Percentiles rank a stretch among this genome's conserved stretches.
phyloP scores from a whole-genome alignment of 2,329 filamentous ascomycete species.

The Alternaria sp. region DNA sequence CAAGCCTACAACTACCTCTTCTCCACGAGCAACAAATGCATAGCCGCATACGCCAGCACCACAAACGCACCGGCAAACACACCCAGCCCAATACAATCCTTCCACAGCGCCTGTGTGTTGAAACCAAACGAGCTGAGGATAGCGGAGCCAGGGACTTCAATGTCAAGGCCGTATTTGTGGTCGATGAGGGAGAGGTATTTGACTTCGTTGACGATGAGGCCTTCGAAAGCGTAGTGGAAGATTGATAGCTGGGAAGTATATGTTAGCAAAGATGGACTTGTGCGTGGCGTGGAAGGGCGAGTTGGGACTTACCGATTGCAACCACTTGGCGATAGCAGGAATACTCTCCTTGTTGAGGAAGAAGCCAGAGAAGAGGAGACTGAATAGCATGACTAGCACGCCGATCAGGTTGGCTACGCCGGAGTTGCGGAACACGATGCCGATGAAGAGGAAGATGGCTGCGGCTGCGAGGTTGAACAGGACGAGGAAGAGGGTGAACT shows the following conservation, averaged over 20 bases:
- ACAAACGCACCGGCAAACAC: slow-evolving; percentile 85
- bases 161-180: slow-evolving; percentile 94
- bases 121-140: slow-evolving; percentile 97
- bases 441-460: slow-evolving; percentile 92
- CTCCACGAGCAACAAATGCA: slow-evolving; percentile 94
- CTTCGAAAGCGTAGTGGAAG: slow-evolving; percentile 97
- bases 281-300: not conserved
- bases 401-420: slow-evolving; percentile 93
- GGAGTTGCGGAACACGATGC: slow-evolving; percentile 89
- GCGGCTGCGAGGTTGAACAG: slow-evolving; percentile 96
- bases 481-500: slow-evolving; percentile 89
- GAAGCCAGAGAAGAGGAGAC: slow-evolving; percentile 89
- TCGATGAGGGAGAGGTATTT: slow-evolving; percentile 87
- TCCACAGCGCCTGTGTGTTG: slow-evolving; percentile 83
- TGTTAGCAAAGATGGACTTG: slow-evolving; percentile 10
- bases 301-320: slow-evolving; percentile 71
- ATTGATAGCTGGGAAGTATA: slow-evolving; percentile 73
- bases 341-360: slow-evolving; percentile 95
- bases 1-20: slow-evolving; percentile 63
- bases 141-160: slow-evolving; percentile 91
- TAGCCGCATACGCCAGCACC: slow-evolving; percentile 84
- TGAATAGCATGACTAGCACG: slow-evolving; percentile 96
- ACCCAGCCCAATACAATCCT: slow-evolving; percentile 79
- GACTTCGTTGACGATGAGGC: slow-evolving; percentile 96
- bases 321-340: slow-evolving; percentile 81